phyloP scores from a whole-genome alignment of 1,139 yeast species.

The Sugiyamaella paludigena region DNA sequence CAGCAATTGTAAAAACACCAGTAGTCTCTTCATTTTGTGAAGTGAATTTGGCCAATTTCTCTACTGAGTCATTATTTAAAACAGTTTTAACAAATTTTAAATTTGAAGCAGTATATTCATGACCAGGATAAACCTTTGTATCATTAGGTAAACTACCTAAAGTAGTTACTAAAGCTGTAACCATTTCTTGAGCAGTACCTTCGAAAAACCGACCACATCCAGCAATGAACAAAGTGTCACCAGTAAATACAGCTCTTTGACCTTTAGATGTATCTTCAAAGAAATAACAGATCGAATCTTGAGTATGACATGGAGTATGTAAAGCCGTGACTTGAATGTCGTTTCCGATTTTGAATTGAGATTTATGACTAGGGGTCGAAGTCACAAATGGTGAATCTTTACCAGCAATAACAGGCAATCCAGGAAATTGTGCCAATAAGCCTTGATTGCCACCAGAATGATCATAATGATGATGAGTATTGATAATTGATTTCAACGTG shows the following conservation, averaged over 20 bases:
- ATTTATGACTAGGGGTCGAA: conserved; percentile 62
- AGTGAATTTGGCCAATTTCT: conserved; percentile 51
- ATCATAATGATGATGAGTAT: conserved; percentile 94
- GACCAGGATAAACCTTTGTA: conserved; percentile 83
- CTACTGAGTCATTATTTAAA: conserved; percentile 54
- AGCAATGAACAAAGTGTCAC: conserved; percentile 89
- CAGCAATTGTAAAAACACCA: conserved; percentile 79
- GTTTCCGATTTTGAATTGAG: conserved; percentile 50
- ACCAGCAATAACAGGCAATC: conserved; percentile 81
- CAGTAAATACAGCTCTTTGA: conserved; percentile 81
- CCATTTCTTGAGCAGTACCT: conserved; percentile 83
- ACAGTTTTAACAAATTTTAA: conserved; percentile 71
- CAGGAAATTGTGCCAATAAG: conserved; percentile 44
- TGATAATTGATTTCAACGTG: conserved; percentile 69
- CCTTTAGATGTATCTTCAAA: conserved; percentile 60
- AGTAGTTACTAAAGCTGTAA: conserved; percentile 56
- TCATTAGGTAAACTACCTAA: conserved; percentile 63
- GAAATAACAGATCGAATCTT: conserved; percentile 87
- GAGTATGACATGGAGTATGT: conserved; percentile 97
- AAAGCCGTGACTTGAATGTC: conserved; percentile 69
- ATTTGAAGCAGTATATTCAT: conserved; percentile 87
- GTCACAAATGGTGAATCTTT: conserved; percentile 69
- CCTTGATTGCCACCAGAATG: conserved; percentile 85
- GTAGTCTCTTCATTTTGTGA: conserved; percentile 66
- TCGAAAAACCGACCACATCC: conserved; percentile 98